phyloP scores from a whole-genome alignment of 805 yeast genomes.

The Komagataella ulmi region DNA sequence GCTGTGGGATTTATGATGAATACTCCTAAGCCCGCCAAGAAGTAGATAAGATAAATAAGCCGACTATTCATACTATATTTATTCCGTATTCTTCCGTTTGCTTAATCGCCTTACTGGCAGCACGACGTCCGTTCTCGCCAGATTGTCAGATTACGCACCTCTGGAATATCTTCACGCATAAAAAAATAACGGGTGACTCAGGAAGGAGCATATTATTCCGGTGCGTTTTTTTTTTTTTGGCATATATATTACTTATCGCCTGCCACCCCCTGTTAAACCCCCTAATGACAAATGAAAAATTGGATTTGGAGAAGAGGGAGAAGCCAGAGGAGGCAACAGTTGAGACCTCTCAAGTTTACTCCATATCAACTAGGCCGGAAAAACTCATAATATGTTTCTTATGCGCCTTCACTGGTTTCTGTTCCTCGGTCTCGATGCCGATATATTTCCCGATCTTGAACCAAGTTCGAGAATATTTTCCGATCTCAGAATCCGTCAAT shows the following conservation, averaged over 20 bases:
- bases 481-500: conserved; percentile 34
- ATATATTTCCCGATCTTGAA: conserved; percentile 65
- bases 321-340: background rate
- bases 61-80: background rate
- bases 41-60: background rate
- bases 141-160: background rate
- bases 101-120: background rate
- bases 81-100: background rate
- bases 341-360: conserved; percentile 16
- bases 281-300: background rate
- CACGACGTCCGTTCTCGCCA: background rate
- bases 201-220: background rate
- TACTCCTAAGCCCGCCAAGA: background rate
- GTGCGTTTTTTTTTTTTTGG: background rate
- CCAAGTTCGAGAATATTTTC: conserved; percentile 33
- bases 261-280: background rate
- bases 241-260: background rate
- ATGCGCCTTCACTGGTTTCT: conserved; percentile 36
- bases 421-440: conserved; percentile 58
- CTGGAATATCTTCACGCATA: background rate
- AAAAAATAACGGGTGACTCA: background rate
- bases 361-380: conserved; percentile 30
- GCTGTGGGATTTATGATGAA: background rate
- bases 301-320: conserved; percentile 1
- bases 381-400: conserved; percentile 23